Evolutionary conservation across 257 asterid genomes (phyloP), one percentile per base, ranked within the genome.

Genomic region (Gentiana dahurica): DNA sequence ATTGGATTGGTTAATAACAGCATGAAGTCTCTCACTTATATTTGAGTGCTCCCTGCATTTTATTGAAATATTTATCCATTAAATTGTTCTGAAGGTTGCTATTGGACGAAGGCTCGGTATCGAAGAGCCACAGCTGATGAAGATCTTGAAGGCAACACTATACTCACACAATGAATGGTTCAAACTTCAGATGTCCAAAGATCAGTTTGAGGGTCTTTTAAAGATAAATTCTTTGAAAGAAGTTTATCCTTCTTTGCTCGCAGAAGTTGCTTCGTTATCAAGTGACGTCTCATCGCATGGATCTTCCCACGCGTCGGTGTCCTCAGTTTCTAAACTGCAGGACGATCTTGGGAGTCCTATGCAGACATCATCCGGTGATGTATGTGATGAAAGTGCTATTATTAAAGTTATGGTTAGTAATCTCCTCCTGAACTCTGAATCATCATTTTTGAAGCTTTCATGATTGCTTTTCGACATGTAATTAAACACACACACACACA

Each of bases 161-260:
- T 63, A 81, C 71, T 63, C 97, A 8, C 99, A 92, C 58, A 68
- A 36, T 37, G 99, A 92, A 71, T 92, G 97, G 99, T 88, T 83
- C 85, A 85, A 89, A 75, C 87, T 88, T 62, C 99, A 92, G 68
- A 88, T 85, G 99, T 86, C 95, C 66, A 88, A 84, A 75, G 97
- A 92, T 75, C 91, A 78, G 60, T 92, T 92, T 73, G 95, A 88
- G 72, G 87, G 91, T 47, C 75, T 88, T 51, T 64, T 92, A 58
- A 77, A 78, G 89, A 83, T 92, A 58, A 76, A 79, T 73, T 72
- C 94, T 37, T 69, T 92, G 12, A 86, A 79, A 76, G 95, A 86
- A 74, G 70, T 71, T 47, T 80, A 84, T 53, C 46, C 80, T 67
- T 80, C 77, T 50, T 64, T 77, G 73, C 72, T 83, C 52, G 80